A percentile compares a stretch with the other conserved stretches of the same genome.
Conservation (phyloP, 805 yeast genomes). For the Nematodospora valgi region DNA sequence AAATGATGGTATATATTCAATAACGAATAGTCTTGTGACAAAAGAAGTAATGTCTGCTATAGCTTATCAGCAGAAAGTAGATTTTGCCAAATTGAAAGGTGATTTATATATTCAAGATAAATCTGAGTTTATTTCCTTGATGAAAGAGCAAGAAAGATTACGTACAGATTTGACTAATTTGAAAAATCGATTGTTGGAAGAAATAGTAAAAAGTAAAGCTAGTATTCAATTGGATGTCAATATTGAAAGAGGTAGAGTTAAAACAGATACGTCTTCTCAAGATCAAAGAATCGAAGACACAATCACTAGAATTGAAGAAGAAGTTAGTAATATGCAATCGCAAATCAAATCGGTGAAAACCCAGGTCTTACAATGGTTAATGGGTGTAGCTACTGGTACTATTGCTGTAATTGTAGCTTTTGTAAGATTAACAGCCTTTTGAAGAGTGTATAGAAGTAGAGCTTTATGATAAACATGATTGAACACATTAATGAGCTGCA, state of each 20-base stretch:
- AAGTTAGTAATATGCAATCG: slow-evolving; percentile 89
- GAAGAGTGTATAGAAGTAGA: no score
- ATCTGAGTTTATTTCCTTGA: slow-evolving; percentile 75
- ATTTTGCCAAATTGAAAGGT: slow-evolving; percentile 90
- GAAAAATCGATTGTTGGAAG: slow-evolving; percentile 82
- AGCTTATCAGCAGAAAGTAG: slow-evolving; percentile 94
- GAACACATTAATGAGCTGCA: no score
- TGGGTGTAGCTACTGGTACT: slow-evolving; percentile 98
- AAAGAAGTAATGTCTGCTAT: slow-evolving; percentile 79
- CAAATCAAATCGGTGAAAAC: slow-evolving; percentile 94
- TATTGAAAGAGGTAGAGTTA: slow-evolving; percentile 89
- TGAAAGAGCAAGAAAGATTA: slow-evolving; percentile 83
- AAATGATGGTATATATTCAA: slow-evolving; percentile 73
- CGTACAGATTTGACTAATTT: slow-evolving; percentile 82
- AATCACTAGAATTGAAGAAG: slow-evolving; percentile 92
- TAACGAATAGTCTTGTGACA: slow-evolving; percentile 76
- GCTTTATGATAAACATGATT: neutral
- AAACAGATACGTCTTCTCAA: slow-evolving; percentile 91
- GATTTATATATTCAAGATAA: slow-evolving; percentile 86
- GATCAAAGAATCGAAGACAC: slow-evolving; percentile 93
- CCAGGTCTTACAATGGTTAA: slow-evolving; percentile 97
- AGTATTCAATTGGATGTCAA: slow-evolving; percentile 88
- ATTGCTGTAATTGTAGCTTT: slow-evolving; percentile 92
- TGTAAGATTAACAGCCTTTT: slow-evolving; percentile 65
- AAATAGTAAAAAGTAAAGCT: slow-evolving; percentile 84